Evolutionary conservation across 2,329 filamentous ascomycete species (phyloP).

Genomic region (Aspergillus sp.): DNA sequence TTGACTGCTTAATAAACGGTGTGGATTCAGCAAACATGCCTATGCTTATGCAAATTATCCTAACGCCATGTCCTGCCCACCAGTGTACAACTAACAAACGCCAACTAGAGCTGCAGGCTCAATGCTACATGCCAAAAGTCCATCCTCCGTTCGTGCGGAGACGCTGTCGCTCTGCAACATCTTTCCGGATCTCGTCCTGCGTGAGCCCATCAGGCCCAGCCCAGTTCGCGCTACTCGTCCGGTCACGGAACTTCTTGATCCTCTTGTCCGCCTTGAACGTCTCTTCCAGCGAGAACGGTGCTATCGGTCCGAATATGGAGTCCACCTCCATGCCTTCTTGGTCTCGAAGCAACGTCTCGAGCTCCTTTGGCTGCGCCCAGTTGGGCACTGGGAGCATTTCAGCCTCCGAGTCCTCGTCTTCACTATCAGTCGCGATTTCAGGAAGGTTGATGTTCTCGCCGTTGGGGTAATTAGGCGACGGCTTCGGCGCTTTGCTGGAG

Average conservation of each 20-base stretch:
- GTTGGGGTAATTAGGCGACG: conserved; percentile 82
- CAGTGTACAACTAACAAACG: neutral
- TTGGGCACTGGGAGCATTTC: conserved; percentile 66
- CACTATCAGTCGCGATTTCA: conserved; percentile 92
- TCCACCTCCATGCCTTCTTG: conserved; percentile 77
- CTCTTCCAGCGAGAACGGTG: conserved; percentile 90
- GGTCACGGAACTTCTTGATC: conserved; percentile 81
- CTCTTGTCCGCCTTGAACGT: conserved; percentile 91
- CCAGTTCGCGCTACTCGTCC: conserved; percentile 96
- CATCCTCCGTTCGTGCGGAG: conserved; percentile 82
- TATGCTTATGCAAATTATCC: neutral
- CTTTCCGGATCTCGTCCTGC: conserved; percentile 79
- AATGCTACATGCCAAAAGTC: conserved; percentile 60
- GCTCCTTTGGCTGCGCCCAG: conserved; percentile 86
- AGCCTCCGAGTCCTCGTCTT: conserved; percentile 72
- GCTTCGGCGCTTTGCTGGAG: conserved; percentile 48
- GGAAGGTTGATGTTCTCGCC: conserved; percentile 89
- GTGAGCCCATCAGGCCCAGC: conserved; percentile 77
- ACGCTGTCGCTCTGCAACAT: conserved; percentile 75
- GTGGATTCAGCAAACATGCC: neutral
- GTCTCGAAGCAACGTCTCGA: conserved; percentile 70
- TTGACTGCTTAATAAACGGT: neutral
- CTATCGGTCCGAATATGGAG: conserved; percentile 87
- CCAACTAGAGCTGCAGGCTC: neutral
- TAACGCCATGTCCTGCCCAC: conserved; percentile 3